Evolutionary conservation across 1,284 basidiomycete genomes (phyloP).

Genomic region (Cryptococcus deneoformans): DNA sequence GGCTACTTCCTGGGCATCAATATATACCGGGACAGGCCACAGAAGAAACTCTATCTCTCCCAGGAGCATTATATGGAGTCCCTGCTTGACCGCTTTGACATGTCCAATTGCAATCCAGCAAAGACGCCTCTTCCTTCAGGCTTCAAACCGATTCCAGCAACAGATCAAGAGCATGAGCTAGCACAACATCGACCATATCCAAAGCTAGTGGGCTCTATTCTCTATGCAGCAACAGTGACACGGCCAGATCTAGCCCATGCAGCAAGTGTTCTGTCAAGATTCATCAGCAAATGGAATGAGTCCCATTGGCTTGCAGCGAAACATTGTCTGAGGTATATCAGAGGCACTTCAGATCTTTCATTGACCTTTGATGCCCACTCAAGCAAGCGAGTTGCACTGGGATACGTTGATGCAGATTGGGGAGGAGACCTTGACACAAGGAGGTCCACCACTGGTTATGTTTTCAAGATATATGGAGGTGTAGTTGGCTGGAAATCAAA

Average conservation of each 20-base stretch:
- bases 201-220: conserved; percentile 11
- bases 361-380: conserved; percentile 12
- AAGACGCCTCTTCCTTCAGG: background rate
- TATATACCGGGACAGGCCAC: conserved; percentile 8
- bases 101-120: conserved; percentile 12
- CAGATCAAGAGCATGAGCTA: conserved; percentile 5
- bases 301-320: too few relatives aligned
- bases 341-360: too few relatives aligned
- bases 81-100: conserved; percentile 19
- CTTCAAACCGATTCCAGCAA: conserved; percentile 1
- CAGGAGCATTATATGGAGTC: conserved; percentile 21
- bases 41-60: conserved; percentile 10
- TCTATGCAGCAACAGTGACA: conserved; percentile 8
- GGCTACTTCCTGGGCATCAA: conserved; percentile 25
- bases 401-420: conserved; percentile 5
- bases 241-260: conserved; percentile 24
- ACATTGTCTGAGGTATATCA: too few relatives aligned
- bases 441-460: conserved; percentile 29
- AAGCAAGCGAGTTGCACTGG: conserved; percentile 13
- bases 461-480: conserved; percentile 20
- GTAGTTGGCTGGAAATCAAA: conserved; percentile 20
- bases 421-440: conserved; percentile 11
- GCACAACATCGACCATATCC: conserved; percentile 12
- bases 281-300: too few relatives aligned
- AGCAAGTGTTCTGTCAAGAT: background rate